Evolutionary conservation across 1,139 yeast species (phyloP).

Genomic region (Geotrichum macrosporum): DNA sequence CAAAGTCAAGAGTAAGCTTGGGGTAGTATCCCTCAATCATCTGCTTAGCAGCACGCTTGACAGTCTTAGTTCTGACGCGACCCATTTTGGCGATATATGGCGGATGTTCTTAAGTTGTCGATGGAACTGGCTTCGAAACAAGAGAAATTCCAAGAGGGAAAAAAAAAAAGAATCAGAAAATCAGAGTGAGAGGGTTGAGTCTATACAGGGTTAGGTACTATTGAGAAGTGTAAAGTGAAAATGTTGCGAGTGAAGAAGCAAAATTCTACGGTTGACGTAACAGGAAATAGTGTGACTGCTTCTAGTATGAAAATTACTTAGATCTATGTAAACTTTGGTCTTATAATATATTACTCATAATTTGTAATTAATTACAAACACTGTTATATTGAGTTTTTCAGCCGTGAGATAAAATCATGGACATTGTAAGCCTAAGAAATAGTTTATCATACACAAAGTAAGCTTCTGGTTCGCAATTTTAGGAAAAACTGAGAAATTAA

Average conservation of each 20-base stretch:
- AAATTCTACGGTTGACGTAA: neutral
- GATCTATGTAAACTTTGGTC: too few species aligned
- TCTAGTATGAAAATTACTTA: too few species aligned
- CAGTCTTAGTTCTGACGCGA: conserved; percentile 78
- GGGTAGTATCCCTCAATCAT: conserved; percentile 99
- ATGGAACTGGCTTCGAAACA: conserved; percentile 7
- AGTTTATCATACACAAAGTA: too few species aligned
- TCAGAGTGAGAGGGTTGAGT: neutral
- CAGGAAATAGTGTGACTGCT: neutral
- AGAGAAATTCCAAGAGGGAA: conserved; percentile 9
- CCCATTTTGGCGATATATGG: conserved; percentile 25
- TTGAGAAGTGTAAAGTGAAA: neutral
- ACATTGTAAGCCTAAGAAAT: too few species aligned
- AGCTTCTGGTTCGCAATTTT: too few species aligned
- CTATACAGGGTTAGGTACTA: neutral
- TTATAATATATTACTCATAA: too few species aligned
- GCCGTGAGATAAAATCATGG: too few species aligned
- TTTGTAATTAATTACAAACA: too few species aligned
- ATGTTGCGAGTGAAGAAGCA: neutral
- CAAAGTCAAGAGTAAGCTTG: conserved; percentile 98
- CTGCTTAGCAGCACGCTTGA: conserved; percentile 99
- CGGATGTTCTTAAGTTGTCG: neutral
- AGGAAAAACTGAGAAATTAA: too few species aligned
- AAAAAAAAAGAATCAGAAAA: conserved; percentile 1
- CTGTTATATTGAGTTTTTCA: too few species aligned